A percentile compares a stretch with the other conserved stretches of the same genome.
Evolutionary conservation across 768 basidiomycete species (phyloP).

Genomic region (Psilocybe tampanensis): DNA sequence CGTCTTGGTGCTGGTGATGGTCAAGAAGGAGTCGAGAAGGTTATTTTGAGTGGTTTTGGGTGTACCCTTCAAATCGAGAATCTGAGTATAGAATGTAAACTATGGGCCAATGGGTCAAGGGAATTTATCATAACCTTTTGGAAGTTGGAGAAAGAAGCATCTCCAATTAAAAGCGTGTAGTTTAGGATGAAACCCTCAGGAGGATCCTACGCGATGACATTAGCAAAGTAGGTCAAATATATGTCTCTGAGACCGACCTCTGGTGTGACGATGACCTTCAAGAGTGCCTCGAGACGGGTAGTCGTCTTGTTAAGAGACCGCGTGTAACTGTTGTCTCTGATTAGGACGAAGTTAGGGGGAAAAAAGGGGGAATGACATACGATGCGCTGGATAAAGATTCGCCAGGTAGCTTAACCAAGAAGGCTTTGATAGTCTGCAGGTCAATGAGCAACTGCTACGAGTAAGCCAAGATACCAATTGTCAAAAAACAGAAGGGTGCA

Average conservation of each 20-base stretch:
- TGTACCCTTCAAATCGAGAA: conserved; percentile 93
- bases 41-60: conserved; percentile 84
- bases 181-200: conserved; percentile 94
- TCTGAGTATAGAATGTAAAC: conserved; percentile 52
- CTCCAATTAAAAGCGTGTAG: conserved; percentile 92
- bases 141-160: conserved; percentile 95
- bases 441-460: conserved; percentile 70
- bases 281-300: conserved; percentile 81
- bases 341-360: conserved; percentile 2
- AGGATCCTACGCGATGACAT: conserved; percentile 65
- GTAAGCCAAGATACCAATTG: background rate
- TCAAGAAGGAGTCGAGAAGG: conserved; percentile 89
- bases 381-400: conserved; percentile 58
- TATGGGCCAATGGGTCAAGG: too few species aligned
- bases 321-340: conserved; percentile 59
- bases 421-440: conserved; percentile 83
- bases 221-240: background rate
- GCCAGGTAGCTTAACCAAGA: conserved; percentile 82
- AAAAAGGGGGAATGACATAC: conserved; percentile 33
- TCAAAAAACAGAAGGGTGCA: conserved; percentile 22
- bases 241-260: conserved; percentile 52
- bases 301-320: conserved; percentile 82
- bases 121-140: conserved; percentile 97
- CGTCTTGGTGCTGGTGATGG: conserved; percentile 88
- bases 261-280: conserved; percentile 95